Evolutionary conservation across 768 basidiomycete species (phyloP).

Genomic region (Macrocybe gigantea): DNA sequence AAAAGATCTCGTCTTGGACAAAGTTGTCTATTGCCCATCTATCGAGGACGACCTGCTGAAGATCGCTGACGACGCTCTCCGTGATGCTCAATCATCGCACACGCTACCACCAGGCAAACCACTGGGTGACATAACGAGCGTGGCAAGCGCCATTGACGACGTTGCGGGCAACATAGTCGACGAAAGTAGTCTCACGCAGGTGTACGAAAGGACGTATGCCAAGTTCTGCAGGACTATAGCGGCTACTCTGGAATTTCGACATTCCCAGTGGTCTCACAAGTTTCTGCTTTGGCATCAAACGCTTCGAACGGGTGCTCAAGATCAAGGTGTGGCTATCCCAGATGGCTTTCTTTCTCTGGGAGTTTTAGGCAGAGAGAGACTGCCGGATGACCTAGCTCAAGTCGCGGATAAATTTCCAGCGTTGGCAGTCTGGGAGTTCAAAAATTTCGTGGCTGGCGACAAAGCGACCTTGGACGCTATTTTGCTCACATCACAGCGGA

Average conservation of each 20-base stretch:
- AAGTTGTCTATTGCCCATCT: background rate
- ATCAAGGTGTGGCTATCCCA: constrained; percentile 1
- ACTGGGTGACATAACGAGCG: no score
- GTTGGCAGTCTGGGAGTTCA: constrained; percentile 13
- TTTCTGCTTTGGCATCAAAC: constrained; percentile 1
- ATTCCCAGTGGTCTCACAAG: background rate
- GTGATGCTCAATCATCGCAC: background rate
- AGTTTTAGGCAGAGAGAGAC: background rate
- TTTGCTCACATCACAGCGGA: background rate
- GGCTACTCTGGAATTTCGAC: constrained; percentile 4
- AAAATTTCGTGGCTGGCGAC: constrained; percentile 7
- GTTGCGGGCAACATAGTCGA: no score
- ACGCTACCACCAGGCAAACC: no score
- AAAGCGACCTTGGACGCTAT: background rate
- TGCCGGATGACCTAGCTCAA: background rate
- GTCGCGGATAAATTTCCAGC: constrained; percentile 3
- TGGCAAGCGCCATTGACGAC: no score
- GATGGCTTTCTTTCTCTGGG: constrained; percentile 9
- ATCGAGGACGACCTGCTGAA: background rate
- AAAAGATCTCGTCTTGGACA: background rate
- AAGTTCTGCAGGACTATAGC: constrained; percentile 3
- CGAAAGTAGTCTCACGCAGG: background rate
- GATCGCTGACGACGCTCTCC: background rate
- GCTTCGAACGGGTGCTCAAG: background rate
- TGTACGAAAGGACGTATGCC: background rate